A percentile compares a stretch with the other conserved stretches of the same genome.
Conservation (phyloP, 176 grass and related monocot species). For the Aegilops speltoides region DNA sequence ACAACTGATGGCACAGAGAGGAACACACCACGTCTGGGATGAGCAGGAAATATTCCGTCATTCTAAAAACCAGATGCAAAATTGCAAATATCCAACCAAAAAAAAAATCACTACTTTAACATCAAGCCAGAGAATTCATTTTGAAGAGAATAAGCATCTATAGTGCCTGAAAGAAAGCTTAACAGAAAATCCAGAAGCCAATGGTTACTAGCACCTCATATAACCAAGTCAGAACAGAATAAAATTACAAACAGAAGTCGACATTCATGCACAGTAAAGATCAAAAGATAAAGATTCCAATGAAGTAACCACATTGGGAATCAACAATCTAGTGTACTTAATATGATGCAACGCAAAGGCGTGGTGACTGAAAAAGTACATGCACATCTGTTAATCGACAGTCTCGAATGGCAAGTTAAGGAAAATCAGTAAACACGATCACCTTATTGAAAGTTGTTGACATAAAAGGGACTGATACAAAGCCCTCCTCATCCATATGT, state of each 20-base stretch:
- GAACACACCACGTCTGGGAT: background rate
- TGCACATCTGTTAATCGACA: background rate
- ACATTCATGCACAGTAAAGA: background rate
- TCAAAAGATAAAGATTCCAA: background rate
- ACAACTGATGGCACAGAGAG: background rate
- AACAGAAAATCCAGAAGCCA: background rate
- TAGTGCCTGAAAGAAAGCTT: background rate
- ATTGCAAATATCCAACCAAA: background rate
- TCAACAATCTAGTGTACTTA: background rate
- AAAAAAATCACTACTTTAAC: background rate
- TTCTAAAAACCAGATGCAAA: constrained; percentile 28
- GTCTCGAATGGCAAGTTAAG: background rate
- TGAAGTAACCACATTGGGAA: background rate
- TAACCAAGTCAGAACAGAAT: background rate
- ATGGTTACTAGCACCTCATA: background rate
- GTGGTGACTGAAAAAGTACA: background rate
- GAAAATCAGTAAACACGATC: background rate
- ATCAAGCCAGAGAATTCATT: constrained; percentile 14
- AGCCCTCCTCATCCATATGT: constrained; percentile 88
- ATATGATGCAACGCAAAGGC: background rate
- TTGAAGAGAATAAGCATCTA: background rate
- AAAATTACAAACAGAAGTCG: background rate
- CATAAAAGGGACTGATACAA: constrained; percentile 80
- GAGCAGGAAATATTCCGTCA: background rate
- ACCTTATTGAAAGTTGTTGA: constrained; percentile 82